Evolutionary conservation across 108 stramenopile species (phyloP).

Genomic region (Parietichytrium sp.): DNA sequence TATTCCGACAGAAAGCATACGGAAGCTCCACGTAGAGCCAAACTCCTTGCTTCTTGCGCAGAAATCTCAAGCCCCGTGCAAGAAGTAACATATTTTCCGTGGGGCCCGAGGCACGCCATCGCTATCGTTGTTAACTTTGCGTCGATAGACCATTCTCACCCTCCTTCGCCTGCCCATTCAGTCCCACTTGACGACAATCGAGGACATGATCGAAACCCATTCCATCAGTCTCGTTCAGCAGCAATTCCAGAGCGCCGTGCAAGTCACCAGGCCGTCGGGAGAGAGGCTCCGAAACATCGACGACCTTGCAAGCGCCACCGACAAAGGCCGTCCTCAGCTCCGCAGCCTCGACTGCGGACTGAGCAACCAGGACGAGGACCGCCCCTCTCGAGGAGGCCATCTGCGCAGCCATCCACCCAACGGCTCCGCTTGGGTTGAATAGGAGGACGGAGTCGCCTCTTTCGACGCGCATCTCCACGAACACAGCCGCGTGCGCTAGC

Average conservation of each 20-base stretch:
- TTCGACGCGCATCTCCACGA: neutral
- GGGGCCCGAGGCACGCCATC: neutral
- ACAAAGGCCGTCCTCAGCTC: neutral
- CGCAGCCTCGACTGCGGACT: neutral
- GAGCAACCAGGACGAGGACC: too few relatives aligned
- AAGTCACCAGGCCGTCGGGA: neutral
- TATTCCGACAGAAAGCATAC: neutral
- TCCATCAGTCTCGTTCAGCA: neutral
- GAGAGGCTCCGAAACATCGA: neutral
- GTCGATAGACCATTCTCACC: neutral
- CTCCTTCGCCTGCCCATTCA: neutral
- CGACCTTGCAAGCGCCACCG: neutral
- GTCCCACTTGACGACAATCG: neutral
- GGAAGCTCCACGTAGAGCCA: neutral
- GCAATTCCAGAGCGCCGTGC: neutral
- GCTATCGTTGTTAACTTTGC: neutral
- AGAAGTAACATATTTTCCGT: neutral
- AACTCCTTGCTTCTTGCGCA: neutral
- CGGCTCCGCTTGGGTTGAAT: neutral
- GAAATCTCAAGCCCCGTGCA: neutral
- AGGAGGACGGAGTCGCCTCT: neutral
- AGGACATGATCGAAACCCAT: constrained; percentile 19
- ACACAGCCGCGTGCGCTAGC: neutral
- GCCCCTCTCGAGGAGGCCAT: neutral
- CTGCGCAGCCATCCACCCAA: neutral